phyloP scores from a whole-genome alignment of 257 asterid genomes.

The Coffea eugenioides region DNA sequence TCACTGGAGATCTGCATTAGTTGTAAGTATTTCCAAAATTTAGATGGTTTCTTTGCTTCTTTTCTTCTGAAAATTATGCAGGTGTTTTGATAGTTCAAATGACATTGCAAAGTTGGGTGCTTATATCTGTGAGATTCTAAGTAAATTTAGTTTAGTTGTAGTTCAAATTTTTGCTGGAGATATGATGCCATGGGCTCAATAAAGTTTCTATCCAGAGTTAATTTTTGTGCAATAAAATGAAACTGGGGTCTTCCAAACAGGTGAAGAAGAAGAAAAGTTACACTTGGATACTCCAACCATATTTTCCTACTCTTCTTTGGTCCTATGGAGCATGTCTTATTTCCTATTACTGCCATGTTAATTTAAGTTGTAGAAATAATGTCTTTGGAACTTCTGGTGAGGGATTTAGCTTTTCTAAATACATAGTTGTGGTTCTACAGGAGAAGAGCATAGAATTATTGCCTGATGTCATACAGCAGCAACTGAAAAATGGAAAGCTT shows the following conservation, averaged over 20 bases:
- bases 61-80: background rate
- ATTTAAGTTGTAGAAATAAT: background rate
- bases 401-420: background rate
- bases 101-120: background rate
- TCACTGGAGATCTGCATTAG: constrained; percentile 76
- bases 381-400: background rate
- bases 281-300: background rate
- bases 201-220: background rate
- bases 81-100: background rate
- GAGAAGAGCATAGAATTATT: constrained; percentile 70
- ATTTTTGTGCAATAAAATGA: background rate
- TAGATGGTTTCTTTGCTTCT: background rate
- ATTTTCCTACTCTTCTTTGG: background rate
- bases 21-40: constrained; percentile 58
- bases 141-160: background rate
- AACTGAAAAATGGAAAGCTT: constrained; percentile 59
- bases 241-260: background rate
- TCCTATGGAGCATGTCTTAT: background rate
- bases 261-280: background rate
- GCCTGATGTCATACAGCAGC: constrained; percentile 69
- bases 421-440: constrained; percentile 36
- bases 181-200: background rate
- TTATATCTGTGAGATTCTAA: background rate
- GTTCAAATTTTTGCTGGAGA: background rate
- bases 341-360: background rate